phyloP scores from a whole-genome alignment of 768 basidiomycete species.

The Clathrus columnatus region DNA sequence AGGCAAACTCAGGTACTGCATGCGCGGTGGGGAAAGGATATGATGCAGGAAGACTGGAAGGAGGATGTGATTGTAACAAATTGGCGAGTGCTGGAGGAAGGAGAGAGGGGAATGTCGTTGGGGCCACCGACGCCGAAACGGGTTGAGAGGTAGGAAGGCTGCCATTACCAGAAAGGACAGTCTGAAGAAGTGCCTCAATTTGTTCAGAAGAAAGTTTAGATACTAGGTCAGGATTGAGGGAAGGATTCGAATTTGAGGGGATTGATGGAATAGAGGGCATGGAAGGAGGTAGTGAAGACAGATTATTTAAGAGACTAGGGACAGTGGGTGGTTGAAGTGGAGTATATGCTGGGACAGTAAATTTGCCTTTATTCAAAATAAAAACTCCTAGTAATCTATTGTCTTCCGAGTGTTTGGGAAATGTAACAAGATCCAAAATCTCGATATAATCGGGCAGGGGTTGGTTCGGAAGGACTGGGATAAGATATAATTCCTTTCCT shows the following conservation, averaged over 20 bases:
- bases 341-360: conserved; percentile 29
- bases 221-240: conserved; percentile 15
- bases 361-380: conserved; percentile 76
- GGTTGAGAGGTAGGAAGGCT: conserved; percentile 9
- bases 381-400: conserved; percentile 76
- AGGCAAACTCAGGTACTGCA: conserved; percentile 21
- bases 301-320: background rate
- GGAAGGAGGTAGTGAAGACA: conserved; percentile 14
- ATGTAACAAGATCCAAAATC: conserved; percentile 62
- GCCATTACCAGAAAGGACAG: conserved; percentile 1
- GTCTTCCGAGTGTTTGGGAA: conserved; percentile 54
- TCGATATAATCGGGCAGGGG: conserved; percentile 81
- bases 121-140: conserved; percentile 1
- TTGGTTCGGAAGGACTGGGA: conserved; percentile 59
- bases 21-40: conserved; percentile 14
- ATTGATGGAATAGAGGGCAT: conserved; percentile 13
- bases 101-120: conserved; percentile 14
- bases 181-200: conserved; percentile 6
- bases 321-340: conserved; percentile 21
- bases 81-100: conserved; percentile 17
- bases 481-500: conserved; percentile 80
- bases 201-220: conserved; percentile 11
- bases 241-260: conserved; percentile 11
- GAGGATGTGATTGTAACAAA: conserved; percentile 10
- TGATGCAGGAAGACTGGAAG: conserved; percentile 17